Base-by-base conservation (phyloP, 805 yeast species). In the Geotrichum ghanense region DNA sequence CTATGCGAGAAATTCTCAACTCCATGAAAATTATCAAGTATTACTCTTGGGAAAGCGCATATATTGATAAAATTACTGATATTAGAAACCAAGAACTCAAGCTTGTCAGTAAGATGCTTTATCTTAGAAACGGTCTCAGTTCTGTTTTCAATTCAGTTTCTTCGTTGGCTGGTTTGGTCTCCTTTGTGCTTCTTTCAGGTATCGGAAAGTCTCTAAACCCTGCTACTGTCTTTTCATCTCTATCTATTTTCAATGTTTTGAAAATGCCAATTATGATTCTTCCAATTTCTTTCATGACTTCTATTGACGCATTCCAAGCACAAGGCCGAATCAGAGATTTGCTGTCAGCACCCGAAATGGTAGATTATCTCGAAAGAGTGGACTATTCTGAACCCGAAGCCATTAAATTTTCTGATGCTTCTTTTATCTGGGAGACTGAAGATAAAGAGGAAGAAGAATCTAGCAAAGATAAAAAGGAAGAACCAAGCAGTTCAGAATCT, bases 31-130 rank as follows among this genome's bases (percentile, higher is more conserved):
- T 82, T 61, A 84, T 89, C 62, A 89, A 89, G 66, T 83, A 75
- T 61, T 89, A 88, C 61, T 84, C 94, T 1, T 89, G 96, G 96
- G 97, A 89, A 64, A 71, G 70, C 24, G 87, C 96, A 0, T 89
- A 86, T 60, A 70, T 71, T 46, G 62, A 71, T 7, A 67, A 72
- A 45, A 73, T 89, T 26, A 57, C 75, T 12, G 71, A 68, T 12
- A 69, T 76, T 22, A 75, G 97, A 60, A 56, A 59, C 0, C 58
- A 66, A 19, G 97, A 88, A 64, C 79, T 84, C 74, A 54, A 57
- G 3, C 67, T 70, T 44, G 72, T 89, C 49, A 72, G 79, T 51
- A 68, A 65, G 45, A 75, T 86, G 69, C 89, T 83, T 56, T 68
- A 78, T 40, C 60, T 76, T 22, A 76, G 89, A 60, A 83, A 81